These are phyloP conservation scores for Apophysomyces sp. DNA, from an alignment of 371 early-diverging fungal genomes.

Conservation along the genomic window DNA sequence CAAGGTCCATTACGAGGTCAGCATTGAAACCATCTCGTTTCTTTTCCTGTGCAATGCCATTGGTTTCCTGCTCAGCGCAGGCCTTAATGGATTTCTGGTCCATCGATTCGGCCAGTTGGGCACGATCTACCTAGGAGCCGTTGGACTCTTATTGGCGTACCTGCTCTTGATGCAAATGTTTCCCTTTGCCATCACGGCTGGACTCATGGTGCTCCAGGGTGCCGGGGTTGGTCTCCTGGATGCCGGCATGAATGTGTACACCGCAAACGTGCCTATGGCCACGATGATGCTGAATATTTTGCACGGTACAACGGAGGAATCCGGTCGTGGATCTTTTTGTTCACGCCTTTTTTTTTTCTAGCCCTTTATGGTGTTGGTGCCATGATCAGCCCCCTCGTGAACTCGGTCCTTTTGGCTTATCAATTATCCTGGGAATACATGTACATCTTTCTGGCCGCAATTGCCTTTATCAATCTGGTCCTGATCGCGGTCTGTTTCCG, in stretches of 20 bases:
- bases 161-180: conserved; percentile 13
- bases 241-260: conserved; percentile 33
- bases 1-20: conserved; percentile 26
- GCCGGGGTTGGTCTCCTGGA: conserved; percentile 23
- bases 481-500: conserved; percentile 12
- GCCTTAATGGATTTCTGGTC: conserved; percentile 26
- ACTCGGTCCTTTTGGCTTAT: conserved; percentile 11
- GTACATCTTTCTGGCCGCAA: conserved; percentile 14
- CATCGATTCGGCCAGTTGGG: conserved; percentile 21
- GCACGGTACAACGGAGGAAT: conserved; percentile 23
- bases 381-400: conserved; percentile 24
- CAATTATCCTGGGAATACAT: conserved; percentile 21
- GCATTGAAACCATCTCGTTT: conserved; percentile 24
- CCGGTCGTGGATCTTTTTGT: no score
- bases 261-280: conserved; percentile 25
- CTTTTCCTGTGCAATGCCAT: conserved; percentile 30
- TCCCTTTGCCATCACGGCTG: conserved; percentile 21
- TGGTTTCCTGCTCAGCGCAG: conserved; percentile 28
- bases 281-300: conserved; percentile 30
- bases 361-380: conserved; percentile 29
- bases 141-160: conserved; percentile 12
- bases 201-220: conserved; percentile 26
- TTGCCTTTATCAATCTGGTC: conserved; percentile 18
- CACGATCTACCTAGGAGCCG: conserved; percentile 16
- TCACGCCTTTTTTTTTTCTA: neutral